Base-by-base conservation (phyloP, 306 rosid genomes). In the Ammopiptanthus mongolicus region DNA sequence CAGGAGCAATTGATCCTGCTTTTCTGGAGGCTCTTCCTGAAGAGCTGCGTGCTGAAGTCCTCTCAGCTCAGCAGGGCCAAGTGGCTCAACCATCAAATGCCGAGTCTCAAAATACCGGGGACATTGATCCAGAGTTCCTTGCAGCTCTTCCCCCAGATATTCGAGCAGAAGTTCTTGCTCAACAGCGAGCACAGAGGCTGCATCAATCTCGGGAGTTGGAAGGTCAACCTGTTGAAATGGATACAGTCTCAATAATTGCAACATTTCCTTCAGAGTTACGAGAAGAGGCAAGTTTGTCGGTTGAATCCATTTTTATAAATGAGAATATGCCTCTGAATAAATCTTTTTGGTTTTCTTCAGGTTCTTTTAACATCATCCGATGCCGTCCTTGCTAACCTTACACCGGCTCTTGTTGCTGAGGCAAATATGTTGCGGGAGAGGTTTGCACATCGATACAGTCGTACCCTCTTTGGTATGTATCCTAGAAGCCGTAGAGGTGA, bases 161-260 rank as follows among this genome's bases (percentile, higher is more conserved):
- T 78, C 88, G 97, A 85, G 97, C 97, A 25, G 98, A 95, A 86
- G 98, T 95, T 80, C 88, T 95, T 48, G 93, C 98, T 50, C 98
- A 95, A 77, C 98, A 95, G 76, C 97, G 90, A 87, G 96, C 97
- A 31, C 97, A 95, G 69, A 91, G 97, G 86, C 70, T 87, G 51
- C 97, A 90, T 85, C 97, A 88, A 66, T 88, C 98, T 69, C 98
- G 90, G 83, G 98, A 91, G 74, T 85, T 95, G 89, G 98, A 95
- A 82, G 98, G 98, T 36, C 98, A 91, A 80, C 98, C 98, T 0
- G 98, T 95, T 70, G 97, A 92, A 84, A 92, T 95, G 97, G 98
- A 95, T 66, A 90, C 97, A 12, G 98, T 95, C 69, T 95, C 97
- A 37, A 95, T 95, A 81, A 95, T 95, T 84, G 98, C 98, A 37